Evolutionary conservation across 2,329 filamentous ascomycete genomes (phyloP), one percentile per base, ranked within the genome.

Genomic region (Talaromyces sp.): DNA sequence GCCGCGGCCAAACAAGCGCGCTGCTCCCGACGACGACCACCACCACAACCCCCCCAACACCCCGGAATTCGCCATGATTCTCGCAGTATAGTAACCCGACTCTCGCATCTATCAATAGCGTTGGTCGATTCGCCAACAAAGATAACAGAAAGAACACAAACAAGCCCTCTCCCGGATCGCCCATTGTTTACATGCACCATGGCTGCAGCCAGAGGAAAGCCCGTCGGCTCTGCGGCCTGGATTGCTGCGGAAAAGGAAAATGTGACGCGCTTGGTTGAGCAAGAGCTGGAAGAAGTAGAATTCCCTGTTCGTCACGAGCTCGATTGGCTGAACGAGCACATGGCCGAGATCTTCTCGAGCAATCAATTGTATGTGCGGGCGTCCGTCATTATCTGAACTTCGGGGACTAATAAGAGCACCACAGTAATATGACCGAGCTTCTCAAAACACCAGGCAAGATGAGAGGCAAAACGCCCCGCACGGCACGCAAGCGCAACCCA

Each of bases 291-390:
- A 67, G 96, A 99, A 77, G 96, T 98, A 71, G 86, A 90, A 50
- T 98, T 90, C 77, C 91, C 92, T 31, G 93, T 91, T 64, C 86
- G 90, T 61, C 96, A 98, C 77, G 95, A 99, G 75, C 81, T 98
- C 70, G 93, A 98, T 73, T 99, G 95, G 95, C 81, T 99, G 68
- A 98, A 99, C 71, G 95, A 98, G 78, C 95, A 99, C 75, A 97
- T 99, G 93, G 86, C 86, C 55, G 91, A 96, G 64, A 91, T 99
- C 70, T 96, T 98, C 73, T 89, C 87, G 69, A 87, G 89, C 68
- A 89, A 92, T 71, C 86, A 93, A 77, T 85, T 92, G 95, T 97
- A 85, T 70, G 89, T 53, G 61, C 21, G 32, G 13, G 62, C 59
- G 63, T 64, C 60, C 6, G 49, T 56, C 56, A 32, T 59, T 26